Conservation (phyloP, 306 rosid genomes). For the Ammopiptanthus mongolicus region DNA sequence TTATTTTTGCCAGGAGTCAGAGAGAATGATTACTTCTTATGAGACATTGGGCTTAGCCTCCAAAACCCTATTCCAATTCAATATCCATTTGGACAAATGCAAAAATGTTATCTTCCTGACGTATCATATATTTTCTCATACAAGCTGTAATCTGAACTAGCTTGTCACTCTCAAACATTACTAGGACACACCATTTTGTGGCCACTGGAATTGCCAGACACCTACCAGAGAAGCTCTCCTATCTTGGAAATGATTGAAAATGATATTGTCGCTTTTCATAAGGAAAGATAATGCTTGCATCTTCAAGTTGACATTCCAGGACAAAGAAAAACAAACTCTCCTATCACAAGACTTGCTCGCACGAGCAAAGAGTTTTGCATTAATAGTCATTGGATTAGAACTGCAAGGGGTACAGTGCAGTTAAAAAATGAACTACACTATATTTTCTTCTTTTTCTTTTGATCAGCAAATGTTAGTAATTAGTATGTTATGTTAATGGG, state of each 20-base stretch:
- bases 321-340: neutral
- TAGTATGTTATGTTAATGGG: too few species aligned
- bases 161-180: slow-evolving; percentile 1
- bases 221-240: slow-evolving; percentile 35
- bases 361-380: neutral
- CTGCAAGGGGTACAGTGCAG: too few species aligned
- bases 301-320: neutral
- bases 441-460: too few species aligned
- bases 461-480: too few species aligned
- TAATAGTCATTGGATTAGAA: too few species aligned
- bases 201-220: slow-evolving; percentile 40
- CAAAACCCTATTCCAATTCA: too few species aligned
- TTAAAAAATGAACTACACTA: too few species aligned
- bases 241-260: slow-evolving; percentile 16
- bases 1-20: too few species aligned
- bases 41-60: too few species aligned
- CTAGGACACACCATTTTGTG: slow-evolving; percentile 20
- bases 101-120: neutral
- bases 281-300: neutral
- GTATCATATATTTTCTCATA: neutral
- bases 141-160: neutral
- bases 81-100: neutral
- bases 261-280: neutral
- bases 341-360: neutral
- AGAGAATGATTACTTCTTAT: too few species aligned